phyloP scores from a whole-genome alignment of 176 grass and related monocot species.

The Oryza rufipogon region DNA sequence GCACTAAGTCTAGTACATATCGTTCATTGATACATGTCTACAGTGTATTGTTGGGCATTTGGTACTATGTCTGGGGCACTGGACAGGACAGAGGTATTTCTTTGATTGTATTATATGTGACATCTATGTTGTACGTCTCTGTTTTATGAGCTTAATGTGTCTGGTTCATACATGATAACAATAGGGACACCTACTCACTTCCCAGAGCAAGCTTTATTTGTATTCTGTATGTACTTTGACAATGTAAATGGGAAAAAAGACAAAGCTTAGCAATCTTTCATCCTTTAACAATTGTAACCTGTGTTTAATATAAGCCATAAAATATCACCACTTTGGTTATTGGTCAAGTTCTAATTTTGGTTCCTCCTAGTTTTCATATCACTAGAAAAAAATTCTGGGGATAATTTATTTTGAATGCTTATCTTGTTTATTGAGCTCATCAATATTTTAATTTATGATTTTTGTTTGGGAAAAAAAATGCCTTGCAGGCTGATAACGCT shows the following conservation, averaged over 20 bases:
- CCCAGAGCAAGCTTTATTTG: not conserved
- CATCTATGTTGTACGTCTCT: conserved; percentile 13
- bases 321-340: conserved; percentile 13
- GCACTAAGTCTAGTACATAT: conserved; percentile 1
- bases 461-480: not conserved
- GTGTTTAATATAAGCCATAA: conserved; percentile 29
- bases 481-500: conserved; percentile 40
- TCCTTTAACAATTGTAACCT: not conserved
- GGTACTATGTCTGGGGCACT: not conserved
- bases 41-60: not conserved
- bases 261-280: not conserved
- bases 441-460: conserved; percentile 18
- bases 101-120: not conserved
- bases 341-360: conserved; percentile 4
- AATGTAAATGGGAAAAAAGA: conserved; percentile 16
- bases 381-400: not conserved
- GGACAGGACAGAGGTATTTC: not conserved
- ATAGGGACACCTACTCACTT: not conserved
- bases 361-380: conserved; percentile 13
- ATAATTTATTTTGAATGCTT: conserved; percentile 9
- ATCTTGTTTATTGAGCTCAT: conserved; percentile 5
- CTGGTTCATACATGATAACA: not conserved
- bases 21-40: conserved; percentile 2
- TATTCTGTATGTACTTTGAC: not conserved
- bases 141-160: conserved; percentile 13